Evolutionary conservation across 1,284 basidiomycete species (phyloP), one percentile per base, ranked within the genome.

Genomic region (Mycena citricolor): DNA sequence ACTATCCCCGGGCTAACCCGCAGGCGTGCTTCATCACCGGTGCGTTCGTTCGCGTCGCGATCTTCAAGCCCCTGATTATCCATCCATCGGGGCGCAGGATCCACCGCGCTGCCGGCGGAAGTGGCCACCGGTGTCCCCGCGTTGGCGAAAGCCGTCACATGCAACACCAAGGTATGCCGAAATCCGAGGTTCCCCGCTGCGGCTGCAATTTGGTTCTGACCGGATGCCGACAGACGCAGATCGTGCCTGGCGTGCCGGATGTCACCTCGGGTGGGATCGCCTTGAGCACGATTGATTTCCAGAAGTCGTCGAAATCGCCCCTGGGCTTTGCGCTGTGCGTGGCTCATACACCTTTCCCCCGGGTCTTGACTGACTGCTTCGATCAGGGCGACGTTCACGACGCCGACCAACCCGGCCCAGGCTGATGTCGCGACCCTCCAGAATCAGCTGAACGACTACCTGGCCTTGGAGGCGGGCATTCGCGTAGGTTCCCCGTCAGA

Each of bases 231-330:
- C 35, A 41, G 47, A 25, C 44, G 4, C 45, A 51, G 42, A 42
- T 51, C 7, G 50, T 43, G 5, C 14, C 50, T 8, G 58, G 58
- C 17, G 57, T 60, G 8, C 56, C 59, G 3, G 61, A 62, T 41
- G 44, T 57, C 13, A 46, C 24, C 17, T 59, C 55, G 6, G 59
- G 59, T 8, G 57, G 57, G 3, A 54, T 61, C 19, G 33, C 49
- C 11, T 61, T 38, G 43, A 61, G 57, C 48, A 41, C 30, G 11
- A 60, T 62, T 37, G 59, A 62, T 43, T 62, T 62, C 52, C 57
- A 59, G 35, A 58, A 60, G 34, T 61, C 60, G 1, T 49, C 40
- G 4, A 40, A 47, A 16, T 61, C 59, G 11, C 60, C 61, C 5
- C 20, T 62, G 21, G 60, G 60, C 5, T 62, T 62, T 46, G 58